Evolutionary conservation across 371 early-diverging fungal species (phyloP), one percentile per base, ranked within the genome.

Genomic region (Mucor irregularis): DNA sequence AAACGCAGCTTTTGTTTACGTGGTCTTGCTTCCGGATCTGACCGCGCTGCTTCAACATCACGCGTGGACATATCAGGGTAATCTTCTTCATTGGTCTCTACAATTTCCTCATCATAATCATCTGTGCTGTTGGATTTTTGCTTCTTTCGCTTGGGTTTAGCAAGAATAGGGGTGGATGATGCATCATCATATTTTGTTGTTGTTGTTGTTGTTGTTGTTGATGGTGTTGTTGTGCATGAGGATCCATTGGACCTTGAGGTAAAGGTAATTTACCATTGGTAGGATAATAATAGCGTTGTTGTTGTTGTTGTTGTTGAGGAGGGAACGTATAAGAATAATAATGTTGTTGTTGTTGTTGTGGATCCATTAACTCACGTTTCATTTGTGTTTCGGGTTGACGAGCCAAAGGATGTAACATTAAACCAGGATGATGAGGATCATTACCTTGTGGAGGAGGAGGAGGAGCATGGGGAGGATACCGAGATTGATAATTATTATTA

Each of bases 1-100:
- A 85, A 92, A 8, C 91, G 80, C 34, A 85, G 64, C 47, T 84
- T 83, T 60, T 91, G 92, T 46, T 74, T 74, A 37, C 90, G 83
- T 4, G 88, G 80, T 47, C 74, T 66, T 11, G 81, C 82, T 45
- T 84, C 82, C 45, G 72, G 68, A 52, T 73, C 72, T 14, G 53
- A 56, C 5, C 63, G 39, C 5, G 68, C 68, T n/a, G 61, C 69
- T 58, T 76, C 77, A 7, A 75, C 68, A 49, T 79, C 80, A 17
- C 76, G 67, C 11, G 58, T 48, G 9, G 67, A 53, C 75, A 79
- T 79, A 25, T 74, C 79, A 0, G 79, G 79, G 38, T 69, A 74
- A 30, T 74, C 73, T 17, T 66, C 67, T 28, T 76, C 73, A 22
- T 68, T 68, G 0, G 73, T 58, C 34, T 61, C 73, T 16, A 61